Evolutionary conservation across 108 stramenopile species (phyloP), one percentile per base, ranked within the genome.

Genomic region (Nitzschia inconspicua): DNA sequence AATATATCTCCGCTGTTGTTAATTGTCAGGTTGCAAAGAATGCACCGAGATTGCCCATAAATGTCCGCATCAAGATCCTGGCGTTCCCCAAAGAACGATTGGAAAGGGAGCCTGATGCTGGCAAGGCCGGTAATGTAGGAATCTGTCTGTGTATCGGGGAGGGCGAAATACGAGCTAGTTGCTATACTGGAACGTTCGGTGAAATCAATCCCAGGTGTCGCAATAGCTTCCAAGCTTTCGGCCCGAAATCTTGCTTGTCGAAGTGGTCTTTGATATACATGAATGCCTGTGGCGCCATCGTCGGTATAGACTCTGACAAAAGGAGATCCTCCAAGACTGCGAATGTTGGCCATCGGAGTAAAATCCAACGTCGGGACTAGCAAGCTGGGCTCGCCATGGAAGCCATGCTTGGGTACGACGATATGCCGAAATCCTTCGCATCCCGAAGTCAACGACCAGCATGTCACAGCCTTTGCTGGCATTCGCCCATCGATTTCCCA

Each of bases 401-500:
- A 40, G 22, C 73, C 65, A 16, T 37, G 66, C 23, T 53, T 16
- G 1, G 63, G 48, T 13, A 66, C 14, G 19, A 60, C 47, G 20
- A 60, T 39, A 34, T 57, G 35, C 11, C 63, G 16, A 48, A 18
- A 61, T 29, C 46, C 58, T 30, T 65, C 64, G 26, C 64, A 56
- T 25, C 30, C 44, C 4, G 26, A 44, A 3, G 68, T 43, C 14
- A 70, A 29, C n/a, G 81, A 79, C 86, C 86, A 92, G 16, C 72
- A 51, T 32, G 60, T 76, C 20, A 86, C 70, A 31, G 75, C 29
- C 24, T 55, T 55, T 31, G 65, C 79, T 6, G 83, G 83, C 75
- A 88, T 80, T 19, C 83, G 31, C 9, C 44, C 65, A 73, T 92
- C 90, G 41, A 92, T 68, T 61, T 84, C 85, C 80, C 82, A 92